phyloP scores from a whole-genome alignment of 345 rosid genomes.

The Citrus glauca region DNA sequence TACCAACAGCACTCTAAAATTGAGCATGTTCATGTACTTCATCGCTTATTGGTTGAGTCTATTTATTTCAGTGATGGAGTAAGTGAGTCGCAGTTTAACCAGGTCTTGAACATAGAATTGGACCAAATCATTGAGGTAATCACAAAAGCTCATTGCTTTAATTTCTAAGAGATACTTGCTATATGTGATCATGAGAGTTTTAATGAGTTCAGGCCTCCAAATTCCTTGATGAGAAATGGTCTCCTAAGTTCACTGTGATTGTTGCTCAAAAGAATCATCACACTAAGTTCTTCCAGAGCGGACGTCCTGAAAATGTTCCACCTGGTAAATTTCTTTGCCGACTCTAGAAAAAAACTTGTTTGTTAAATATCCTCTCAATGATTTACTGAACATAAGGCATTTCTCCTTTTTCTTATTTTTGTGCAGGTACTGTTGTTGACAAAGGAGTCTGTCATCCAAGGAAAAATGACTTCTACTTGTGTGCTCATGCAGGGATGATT shows the following conservation, averaged over 20 bases:
- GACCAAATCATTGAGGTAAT: conserved; percentile 54
- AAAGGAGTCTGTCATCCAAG: conserved; percentile 35
- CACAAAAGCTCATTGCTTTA: background rate
- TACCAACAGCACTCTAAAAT: background rate
- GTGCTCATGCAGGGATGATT: conserved; percentile 49
- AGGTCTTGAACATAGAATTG: conserved; percentile 47
- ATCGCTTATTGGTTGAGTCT: background rate
- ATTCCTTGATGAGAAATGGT: conserved; percentile 20
- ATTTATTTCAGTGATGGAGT: conserved; percentile 48
- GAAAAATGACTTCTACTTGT: conserved; percentile 38
- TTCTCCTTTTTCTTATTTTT: background rate
- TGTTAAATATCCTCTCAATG: background rate
- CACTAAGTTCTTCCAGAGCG: conserved; percentile 29
- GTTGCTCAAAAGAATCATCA: conserved; percentile 39
- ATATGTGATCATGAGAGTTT: background rate
- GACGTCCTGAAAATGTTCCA: conserved; percentile 31
- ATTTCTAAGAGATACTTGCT: background rate
- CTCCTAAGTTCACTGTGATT: conserved; percentile 28
- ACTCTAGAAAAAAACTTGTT: background rate
- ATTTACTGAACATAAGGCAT: background rate
- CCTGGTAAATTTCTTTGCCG: conserved; percentile 22
- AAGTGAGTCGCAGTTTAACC: conserved; percentile 51
- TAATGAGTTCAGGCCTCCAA: conserved; percentile 27
- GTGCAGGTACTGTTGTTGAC: conserved; percentile 42
- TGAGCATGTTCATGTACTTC: background rate